Conservation (phyloP, 495 filamentous ascomycete genomes). For the Clavariopsis aquatica region DNA sequence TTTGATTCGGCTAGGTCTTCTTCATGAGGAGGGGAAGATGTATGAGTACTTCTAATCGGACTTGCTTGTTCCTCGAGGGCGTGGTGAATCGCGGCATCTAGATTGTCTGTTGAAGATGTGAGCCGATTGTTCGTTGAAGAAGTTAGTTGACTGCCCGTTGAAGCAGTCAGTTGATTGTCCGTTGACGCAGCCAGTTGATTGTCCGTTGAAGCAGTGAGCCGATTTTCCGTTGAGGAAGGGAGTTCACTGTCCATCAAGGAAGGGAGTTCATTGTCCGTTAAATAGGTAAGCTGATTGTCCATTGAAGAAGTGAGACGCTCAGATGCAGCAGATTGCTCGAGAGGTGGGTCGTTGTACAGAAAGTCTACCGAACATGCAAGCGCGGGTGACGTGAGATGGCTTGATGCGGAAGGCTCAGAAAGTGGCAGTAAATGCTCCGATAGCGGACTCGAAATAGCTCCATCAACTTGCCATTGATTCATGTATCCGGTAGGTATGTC, state of each 20-base stretch:
- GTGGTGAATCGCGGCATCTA: slow-evolving; percentile 20
- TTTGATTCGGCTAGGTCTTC: slow-evolving; percentile 64
- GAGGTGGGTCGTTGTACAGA: neutral
- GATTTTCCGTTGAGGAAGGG: too few relatives aligned
- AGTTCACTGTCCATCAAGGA: too few relatives aligned
- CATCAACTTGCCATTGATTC: slow-evolving; percentile 10
- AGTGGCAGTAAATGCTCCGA: neutral
- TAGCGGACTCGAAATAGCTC: slow-evolving; percentile 18
- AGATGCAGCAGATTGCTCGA: neutral
- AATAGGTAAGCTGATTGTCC: neutral
- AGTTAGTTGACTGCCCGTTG: too few relatives aligned
- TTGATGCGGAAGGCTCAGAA: neutral
- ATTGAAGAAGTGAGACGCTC: neutral
- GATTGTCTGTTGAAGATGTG: slow-evolving; percentile 17
- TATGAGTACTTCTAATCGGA: neutral
- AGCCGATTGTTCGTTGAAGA: too few relatives aligned
- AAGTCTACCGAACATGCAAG: neutral
- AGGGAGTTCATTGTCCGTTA: slow-evolving; percentile 28
- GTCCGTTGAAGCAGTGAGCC: too few relatives aligned
- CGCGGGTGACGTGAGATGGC: neutral
- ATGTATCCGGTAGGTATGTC: neutral
- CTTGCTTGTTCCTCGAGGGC: slow-evolving; percentile 1
- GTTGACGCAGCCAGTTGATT: too few relatives aligned
- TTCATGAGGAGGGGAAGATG: slow-evolving; percentile 6
- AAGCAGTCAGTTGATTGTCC: too few relatives aligned